Evolutionary conservation across 257 asterid species (phyloP).

Genomic region (Nicotiana undulata): DNA sequence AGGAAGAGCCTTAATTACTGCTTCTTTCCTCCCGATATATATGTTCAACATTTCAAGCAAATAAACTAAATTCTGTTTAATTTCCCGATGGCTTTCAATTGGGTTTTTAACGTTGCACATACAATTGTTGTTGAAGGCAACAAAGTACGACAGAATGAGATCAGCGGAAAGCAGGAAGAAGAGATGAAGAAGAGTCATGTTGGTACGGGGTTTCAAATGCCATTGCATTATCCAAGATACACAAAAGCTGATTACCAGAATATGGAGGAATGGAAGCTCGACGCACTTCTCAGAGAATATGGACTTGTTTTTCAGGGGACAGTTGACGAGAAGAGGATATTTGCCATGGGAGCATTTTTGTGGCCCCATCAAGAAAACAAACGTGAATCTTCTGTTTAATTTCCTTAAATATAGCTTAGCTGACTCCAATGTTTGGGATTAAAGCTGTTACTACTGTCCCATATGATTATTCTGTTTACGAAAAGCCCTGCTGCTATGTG

Average conservation of each 20-base stretch:
- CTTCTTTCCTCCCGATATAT: neutral
- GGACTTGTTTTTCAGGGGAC: constrained; percentile 25
- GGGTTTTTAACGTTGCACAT: constrained; percentile 3
- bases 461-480: too few species aligned
- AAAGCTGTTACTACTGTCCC: too few species aligned
- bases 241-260: constrained; percentile 15
- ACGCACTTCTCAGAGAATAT: constrained; percentile 30
- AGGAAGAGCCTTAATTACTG: neutral
- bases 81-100: constrained; percentile 5
- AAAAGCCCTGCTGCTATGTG: too few species aligned
- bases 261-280: constrained; percentile 46
- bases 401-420: too few species aligned
- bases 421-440: too few species aligned
- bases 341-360: constrained; percentile 49
- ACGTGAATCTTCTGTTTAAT: too few species aligned
- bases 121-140: constrained; percentile 1
- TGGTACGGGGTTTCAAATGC: constrained; percentile 12
- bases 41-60: neutral
- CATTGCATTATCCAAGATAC: constrained; percentile 25
- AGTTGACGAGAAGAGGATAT: constrained; percentile 40
- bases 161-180: neutral
- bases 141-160: neutral
- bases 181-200: neutral
- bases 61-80: neutral
- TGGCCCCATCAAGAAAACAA: constrained; percentile 52